Conservation (phyloP, 768 basidiomycete genomes). For the Harrya chromipes region DNA sequence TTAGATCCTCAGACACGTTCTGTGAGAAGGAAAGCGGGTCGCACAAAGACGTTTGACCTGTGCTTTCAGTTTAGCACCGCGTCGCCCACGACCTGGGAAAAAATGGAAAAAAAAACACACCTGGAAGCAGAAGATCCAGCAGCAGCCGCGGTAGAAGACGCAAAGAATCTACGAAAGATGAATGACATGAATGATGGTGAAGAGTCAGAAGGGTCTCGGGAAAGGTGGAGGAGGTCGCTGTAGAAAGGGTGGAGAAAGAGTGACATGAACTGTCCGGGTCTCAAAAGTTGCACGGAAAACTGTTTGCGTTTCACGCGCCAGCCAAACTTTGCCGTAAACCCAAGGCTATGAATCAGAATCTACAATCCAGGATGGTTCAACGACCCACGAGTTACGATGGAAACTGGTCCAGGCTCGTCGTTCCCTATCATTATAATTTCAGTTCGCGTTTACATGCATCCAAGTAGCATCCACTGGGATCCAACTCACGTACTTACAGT, state of each 20-base stretch:
- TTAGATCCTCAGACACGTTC: neutral
- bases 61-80: conserved; percentile 1
- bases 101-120: conserved; percentile 5
- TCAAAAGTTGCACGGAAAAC: neutral
- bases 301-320: neutral
- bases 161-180: conserved; percentile 47
- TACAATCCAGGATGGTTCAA: too few relatives aligned
- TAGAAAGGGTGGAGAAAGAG: conserved; percentile 26
- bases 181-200: conserved; percentile 40
- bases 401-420: too few relatives aligned
- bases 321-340: too few relatives aligned
- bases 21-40: conserved; percentile 19
- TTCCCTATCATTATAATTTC: too few relatives aligned
- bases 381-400: too few relatives aligned
- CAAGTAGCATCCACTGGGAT: too few relatives aligned
- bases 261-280: conserved; percentile 8
- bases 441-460: too few relatives aligned
- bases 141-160: conserved; percentile 38
- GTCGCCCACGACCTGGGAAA: neutral
- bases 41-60: conserved; percentile 31
- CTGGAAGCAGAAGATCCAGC: conserved; percentile 14
- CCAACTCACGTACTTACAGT: too few relatives aligned
- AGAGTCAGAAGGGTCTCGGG: conserved; percentile 12
- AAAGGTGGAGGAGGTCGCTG: conserved; percentile 18
- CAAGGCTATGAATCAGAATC: too few relatives aligned